phyloP scores from a whole-genome alignment of 192 early-diverging fungal species.

The Lobulomyces angularis region DNA sequence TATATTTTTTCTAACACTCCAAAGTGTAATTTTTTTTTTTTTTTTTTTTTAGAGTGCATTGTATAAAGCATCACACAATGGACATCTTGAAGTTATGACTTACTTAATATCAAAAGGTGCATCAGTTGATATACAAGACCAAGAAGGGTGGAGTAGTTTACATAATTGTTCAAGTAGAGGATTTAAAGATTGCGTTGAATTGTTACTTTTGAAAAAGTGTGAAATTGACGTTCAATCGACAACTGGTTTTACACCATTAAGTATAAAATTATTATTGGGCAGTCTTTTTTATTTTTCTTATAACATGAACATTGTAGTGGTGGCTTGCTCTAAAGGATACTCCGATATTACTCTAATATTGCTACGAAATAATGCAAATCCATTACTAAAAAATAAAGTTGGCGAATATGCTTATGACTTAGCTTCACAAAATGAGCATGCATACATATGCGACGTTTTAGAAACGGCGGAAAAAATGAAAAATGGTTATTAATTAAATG shows the following conservation, averaged over 20 bases:
- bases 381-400: constrained; percentile 48
- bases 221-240: constrained; percentile 49
- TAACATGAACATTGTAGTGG: constrained; percentile 31
- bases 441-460: constrained; percentile 55
- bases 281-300: neutral
- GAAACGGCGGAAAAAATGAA: constrained; percentile 35
- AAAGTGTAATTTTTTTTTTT: constrained; percentile 1
- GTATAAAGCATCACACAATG: constrained; percentile 57
- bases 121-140: constrained; percentile 51
- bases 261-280: constrained; percentile 25
- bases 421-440: constrained; percentile 51
- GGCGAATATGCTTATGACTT: constrained; percentile 67
- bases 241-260: constrained; percentile 60
- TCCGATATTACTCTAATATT: constrained; percentile 52
- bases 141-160: constrained; percentile 69
- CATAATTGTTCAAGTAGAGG: no score
- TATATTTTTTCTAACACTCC: neutral
- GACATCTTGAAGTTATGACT: constrained; percentile 42
- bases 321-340: constrained; percentile 59
- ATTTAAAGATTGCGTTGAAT: no score
- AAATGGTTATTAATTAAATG: constrained; percentile 2
- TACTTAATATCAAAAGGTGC: constrained; percentile 47
- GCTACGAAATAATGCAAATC: constrained; percentile 41
- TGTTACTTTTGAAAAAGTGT: no score
- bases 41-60: constrained; percentile 45